Evolutionary conservation across 106 monocot species (phyloP).

Genomic region (Agapanthus africanus): DNA sequence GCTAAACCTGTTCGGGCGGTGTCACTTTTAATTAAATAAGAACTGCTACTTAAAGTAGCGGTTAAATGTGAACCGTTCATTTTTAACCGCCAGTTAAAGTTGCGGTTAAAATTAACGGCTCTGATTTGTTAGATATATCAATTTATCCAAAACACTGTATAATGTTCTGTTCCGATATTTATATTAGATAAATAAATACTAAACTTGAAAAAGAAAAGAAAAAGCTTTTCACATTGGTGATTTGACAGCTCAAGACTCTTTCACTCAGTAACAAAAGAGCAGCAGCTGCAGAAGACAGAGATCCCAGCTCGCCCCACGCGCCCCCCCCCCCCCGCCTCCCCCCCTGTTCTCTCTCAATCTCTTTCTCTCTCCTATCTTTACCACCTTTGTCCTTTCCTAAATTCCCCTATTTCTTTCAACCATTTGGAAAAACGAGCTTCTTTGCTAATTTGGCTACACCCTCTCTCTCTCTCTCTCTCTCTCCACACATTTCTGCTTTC

Average conservation of each 20-base stretch:
- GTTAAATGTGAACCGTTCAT: too few species aligned
- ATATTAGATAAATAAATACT: neutral
- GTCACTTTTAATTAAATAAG: too few species aligned
- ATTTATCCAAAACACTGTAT: too few species aligned
- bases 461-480: constrained; percentile 1
- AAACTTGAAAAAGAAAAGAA: constrained; percentile 14
- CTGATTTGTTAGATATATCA: too few species aligned
- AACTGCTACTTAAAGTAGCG: too few species aligned
- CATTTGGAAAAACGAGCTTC: constrained; percentile 1
- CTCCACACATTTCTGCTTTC: too few species aligned
- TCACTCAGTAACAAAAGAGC: constrained; percentile 39
- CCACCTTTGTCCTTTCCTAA: neutral
- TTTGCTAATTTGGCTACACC: neutral
- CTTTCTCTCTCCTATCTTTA: constrained; percentile 17
- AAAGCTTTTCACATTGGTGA: constrained; percentile 35
- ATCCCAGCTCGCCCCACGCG: constrained; percentile 25
- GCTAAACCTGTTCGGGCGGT: too few species aligned
- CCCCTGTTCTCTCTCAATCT: too few species aligned
- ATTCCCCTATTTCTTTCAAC: constrained; percentile 4
- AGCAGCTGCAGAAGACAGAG: constrained; percentile 39
- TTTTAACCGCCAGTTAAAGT: too few species aligned
- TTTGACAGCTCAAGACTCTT: constrained; percentile 47
- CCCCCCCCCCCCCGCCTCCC: constrained; percentile 16
- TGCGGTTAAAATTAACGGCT: too few species aligned
- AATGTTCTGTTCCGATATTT: too few species aligned